A percentile compares a stretch with the other conserved stretches of the same genome.
Evolutionary conservation across 2,329 filamentous ascomycete species (phyloP).

Genomic region (Elsinoe australis): DNA sequence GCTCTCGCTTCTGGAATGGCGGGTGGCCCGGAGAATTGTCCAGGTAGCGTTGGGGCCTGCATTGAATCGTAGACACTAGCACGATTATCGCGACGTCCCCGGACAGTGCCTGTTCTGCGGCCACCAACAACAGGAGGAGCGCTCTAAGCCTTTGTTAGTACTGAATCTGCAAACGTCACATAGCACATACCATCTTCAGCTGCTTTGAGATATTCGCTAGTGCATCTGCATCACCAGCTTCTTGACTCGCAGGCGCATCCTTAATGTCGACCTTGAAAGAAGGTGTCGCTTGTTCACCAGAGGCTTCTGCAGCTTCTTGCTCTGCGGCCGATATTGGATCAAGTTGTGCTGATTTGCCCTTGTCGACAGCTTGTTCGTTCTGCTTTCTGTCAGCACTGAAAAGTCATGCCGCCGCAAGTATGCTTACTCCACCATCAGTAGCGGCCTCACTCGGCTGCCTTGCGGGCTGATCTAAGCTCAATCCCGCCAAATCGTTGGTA

Average conservation of each 20-base stretch:
- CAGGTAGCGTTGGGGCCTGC: slow-evolving; percentile 31
- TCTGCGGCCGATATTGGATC: slow-evolving; percentile 61
- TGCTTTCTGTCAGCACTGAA: background rate
- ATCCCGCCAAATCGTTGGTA: slow-evolving; percentile 29
- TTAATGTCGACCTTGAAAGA: slow-evolving; percentile 73
- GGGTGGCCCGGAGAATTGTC: slow-evolving; percentile 29
- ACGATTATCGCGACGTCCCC: slow-evolving; percentile 82
- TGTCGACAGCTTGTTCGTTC: slow-evolving; percentile 7
- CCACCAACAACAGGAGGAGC: slow-evolving; percentile 44
- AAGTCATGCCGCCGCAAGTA: too few species aligned
- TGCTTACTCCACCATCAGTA: slow-evolving; percentile 16
- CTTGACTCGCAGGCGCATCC: slow-evolving; percentile 69
- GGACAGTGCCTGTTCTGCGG: slow-evolving; percentile 58
- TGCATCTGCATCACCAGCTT: slow-evolving; percentile 64
- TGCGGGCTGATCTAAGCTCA: slow-evolving; percentile 19
- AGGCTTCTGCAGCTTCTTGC: slow-evolving; percentile 48
- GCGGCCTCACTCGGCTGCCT: slow-evolving; percentile 20
- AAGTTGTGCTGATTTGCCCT: slow-evolving; percentile 18
- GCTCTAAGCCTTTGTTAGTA: too few species aligned
- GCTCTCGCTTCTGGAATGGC: slow-evolving; percentile 18
- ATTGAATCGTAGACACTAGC: slow-evolving; percentile 76
- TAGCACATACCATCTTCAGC: slow-evolving; percentile 49
- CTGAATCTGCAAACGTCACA: background rate
- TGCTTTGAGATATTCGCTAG: slow-evolving; percentile 68
- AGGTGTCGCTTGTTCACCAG: slow-evolving; percentile 49